Conservation (phyloP, 441 rosid species). For the Aquilaria agallochum region DNA sequence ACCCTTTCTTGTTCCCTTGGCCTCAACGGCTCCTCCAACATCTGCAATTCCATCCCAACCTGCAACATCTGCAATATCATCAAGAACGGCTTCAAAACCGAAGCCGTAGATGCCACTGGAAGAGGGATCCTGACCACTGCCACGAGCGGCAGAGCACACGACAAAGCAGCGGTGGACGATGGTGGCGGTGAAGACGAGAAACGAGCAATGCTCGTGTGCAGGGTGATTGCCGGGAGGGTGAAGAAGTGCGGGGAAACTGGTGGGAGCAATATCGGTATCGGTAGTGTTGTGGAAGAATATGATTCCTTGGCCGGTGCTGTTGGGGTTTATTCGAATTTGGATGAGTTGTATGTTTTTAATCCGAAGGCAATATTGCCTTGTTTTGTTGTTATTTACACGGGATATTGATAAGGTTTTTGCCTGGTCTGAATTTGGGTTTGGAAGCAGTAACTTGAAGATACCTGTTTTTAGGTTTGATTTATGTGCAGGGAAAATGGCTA, state of each 20-base stretch:
- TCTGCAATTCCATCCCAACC: conserved; percentile 48
- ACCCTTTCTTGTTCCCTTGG: conserved; percentile 58
- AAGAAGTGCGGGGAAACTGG: conserved; percentile 34
- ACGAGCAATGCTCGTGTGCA: conserved; percentile 76
- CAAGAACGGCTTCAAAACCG: conserved; percentile 51
- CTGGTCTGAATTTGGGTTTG: background rate
- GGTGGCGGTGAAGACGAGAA: conserved; percentile 19
- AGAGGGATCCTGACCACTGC: conserved; percentile 71
- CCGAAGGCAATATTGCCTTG: conserved; percentile 70
- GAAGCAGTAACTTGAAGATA: background rate
- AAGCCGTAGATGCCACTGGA: conserved; percentile 16
- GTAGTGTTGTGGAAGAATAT: conserved; percentile 32
- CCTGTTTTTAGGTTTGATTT: background rate
- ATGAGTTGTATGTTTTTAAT: conserved; percentile 60
- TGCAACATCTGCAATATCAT: conserved; percentile 66
- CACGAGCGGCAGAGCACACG: conserved; percentile 75
- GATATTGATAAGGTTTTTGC: conserved; percentile 22
- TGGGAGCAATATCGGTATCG: conserved; percentile 9
- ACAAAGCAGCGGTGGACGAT: conserved; percentile 29
- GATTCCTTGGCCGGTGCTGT: conserved; percentile 53
- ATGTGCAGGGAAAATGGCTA: conserved; percentile 1
- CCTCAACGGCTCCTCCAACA: conserved; percentile 50
- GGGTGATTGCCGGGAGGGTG: conserved; percentile 80
- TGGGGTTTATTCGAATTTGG: conserved; percentile 59
- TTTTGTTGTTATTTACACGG: conserved; percentile 71